Conservation (phyloP, 148 eudicot species). For the Selenicereus undatus region DNA sequence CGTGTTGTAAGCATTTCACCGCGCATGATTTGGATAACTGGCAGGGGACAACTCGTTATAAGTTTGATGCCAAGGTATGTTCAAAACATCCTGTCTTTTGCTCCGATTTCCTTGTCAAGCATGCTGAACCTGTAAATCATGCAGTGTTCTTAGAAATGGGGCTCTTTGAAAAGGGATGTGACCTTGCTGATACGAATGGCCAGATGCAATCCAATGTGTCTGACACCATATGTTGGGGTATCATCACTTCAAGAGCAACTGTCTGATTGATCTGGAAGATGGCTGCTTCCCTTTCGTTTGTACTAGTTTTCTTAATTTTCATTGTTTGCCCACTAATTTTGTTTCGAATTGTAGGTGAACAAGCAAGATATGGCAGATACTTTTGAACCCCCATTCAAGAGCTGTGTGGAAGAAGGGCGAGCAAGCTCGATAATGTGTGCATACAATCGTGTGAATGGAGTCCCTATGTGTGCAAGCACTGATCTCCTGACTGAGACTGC, state of each 20-base stretch:
- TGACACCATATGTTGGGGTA: too few relatives aligned
- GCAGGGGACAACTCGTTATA: constrained; percentile 48
- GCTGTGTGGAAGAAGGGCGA: constrained; percentile 54
- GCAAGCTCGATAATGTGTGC: constrained; percentile 69
- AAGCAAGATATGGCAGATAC: constrained; percentile 65
- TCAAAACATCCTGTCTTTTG: neutral
- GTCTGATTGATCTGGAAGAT: too few relatives aligned
- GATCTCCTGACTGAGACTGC: constrained; percentile 41
- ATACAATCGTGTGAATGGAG: constrained; percentile 55
- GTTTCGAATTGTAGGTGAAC: constrained; percentile 35
- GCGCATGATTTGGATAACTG: constrained; percentile 62
- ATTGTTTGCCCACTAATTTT: neutral
- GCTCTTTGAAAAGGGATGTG: too few relatives aligned
- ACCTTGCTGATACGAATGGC: too few relatives aligned
- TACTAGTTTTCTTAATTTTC: too few relatives aligned
- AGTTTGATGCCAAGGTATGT: constrained; percentile 47
- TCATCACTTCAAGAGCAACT: too few relatives aligned
- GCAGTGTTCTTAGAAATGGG: too few relatives aligned
- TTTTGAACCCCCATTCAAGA: constrained; percentile 61
- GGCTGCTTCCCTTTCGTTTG: too few relatives aligned
- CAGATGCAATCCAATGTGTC: neutral
- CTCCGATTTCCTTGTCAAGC: neutral
- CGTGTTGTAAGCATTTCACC: constrained; percentile 64
- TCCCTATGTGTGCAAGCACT: constrained; percentile 50
- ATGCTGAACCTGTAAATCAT: neutral